Percentiles rank a stretch among this genome's conserved stretches.
Evolutionary conservation across 1,284 basidiomycete genomes (phyloP).

Genomic region (Boletus sp.): DNA sequence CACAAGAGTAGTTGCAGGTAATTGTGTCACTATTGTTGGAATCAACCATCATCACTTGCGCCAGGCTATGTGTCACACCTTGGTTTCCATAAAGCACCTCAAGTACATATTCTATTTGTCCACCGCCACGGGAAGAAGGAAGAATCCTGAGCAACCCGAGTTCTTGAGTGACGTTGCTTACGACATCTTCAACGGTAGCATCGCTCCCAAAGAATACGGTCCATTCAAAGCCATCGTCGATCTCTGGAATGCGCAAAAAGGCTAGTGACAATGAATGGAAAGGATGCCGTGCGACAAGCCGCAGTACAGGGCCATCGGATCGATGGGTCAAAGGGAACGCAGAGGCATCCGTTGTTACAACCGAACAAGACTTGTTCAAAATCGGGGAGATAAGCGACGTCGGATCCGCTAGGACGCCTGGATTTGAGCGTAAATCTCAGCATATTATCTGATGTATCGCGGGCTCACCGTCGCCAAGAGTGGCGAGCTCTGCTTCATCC

Average conservation of each 20-base stretch:
- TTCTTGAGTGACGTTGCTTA: slow-evolving; percentile 60
- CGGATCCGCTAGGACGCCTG: slow-evolving; percentile 56
- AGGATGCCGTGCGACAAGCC: slow-evolving; percentile 73
- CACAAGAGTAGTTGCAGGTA: slow-evolving; percentile 32
- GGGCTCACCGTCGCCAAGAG: slow-evolving; percentile 66
- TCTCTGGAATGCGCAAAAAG: slow-evolving; percentile 77
- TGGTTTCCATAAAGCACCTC: slow-evolving; percentile 42
- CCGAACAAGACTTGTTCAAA: slow-evolving; percentile 42
- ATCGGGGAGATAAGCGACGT: slow-evolving; percentile 55
- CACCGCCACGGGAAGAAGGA: slow-evolving; percentile 62
- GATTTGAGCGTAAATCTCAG: slow-evolving; percentile 16
- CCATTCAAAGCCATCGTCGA: slow-evolving; percentile 73
- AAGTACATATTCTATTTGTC: slow-evolving; percentile 62
- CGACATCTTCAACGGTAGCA: slow-evolving; percentile 56
- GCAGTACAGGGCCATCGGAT: slow-evolving; percentile 66
- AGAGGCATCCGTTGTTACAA: slow-evolving; percentile 38
- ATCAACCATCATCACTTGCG: neutral
- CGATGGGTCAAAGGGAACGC: slow-evolving; percentile 74
- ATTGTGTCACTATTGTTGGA: slow-evolving; percentile 11
- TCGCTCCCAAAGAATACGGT: slow-evolving; percentile 62
- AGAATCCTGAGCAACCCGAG: slow-evolving; percentile 69
- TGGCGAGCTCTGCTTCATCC: slow-evolving; percentile 70
- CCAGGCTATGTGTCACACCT: slow-evolving; percentile 14
- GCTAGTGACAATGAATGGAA: slow-evolving; percentile 56
- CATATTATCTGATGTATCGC: neutral